phyloP scores from a whole-genome alignment of 371 early-diverging fungal genomes.

The Mortierella sp. region DNA sequence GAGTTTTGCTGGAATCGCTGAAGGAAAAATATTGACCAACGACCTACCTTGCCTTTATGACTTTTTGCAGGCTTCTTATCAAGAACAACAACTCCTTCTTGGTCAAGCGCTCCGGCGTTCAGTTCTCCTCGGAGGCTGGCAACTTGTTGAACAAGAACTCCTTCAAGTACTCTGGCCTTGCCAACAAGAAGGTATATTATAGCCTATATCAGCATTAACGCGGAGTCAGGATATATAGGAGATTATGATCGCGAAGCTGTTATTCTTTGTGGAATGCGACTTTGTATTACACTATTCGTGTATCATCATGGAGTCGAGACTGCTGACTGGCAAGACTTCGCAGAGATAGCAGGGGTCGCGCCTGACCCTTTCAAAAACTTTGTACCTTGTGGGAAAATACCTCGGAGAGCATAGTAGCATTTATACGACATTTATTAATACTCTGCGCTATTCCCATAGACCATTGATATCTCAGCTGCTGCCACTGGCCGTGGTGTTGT shows the following conservation, averaged over 20 bases:
- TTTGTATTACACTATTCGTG: too few species aligned
- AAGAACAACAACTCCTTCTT: conserved; percentile 90
- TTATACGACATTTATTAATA: neutral
- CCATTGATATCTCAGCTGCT: conserved; percentile 74
- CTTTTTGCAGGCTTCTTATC: conserved; percentile 78
- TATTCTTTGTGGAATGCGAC: too few species aligned
- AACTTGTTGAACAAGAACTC: conserved; percentile 90
- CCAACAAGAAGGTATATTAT: conserved; percentile 78
- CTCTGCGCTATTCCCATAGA: conserved; percentile 52
- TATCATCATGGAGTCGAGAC: neutral
- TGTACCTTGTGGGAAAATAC: too few species aligned
- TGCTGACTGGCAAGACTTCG: neutral
- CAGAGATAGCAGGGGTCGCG: too few species aligned
- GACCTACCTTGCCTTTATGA: neutral
- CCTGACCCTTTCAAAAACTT: too few species aligned
- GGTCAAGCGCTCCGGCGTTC: conserved; percentile 87
- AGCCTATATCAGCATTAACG: neutral
- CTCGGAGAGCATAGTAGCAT: neutral
- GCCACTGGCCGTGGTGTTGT: conserved; percentile 72
- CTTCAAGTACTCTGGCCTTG: conserved; percentile 90
- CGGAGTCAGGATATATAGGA: neutral
- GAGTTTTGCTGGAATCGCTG: neutral
- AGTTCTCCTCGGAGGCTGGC: conserved; percentile 85
- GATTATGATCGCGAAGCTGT: too few species aligned
- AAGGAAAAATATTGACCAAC: neutral